A percentile compares a stretch with the other conserved stretches of the same genome.
These are phyloP conservation scores for Ceratobasidium sp. DNA, from an alignment of 1,284 basidiomycete species.

Conservation along the genomic window DNA sequence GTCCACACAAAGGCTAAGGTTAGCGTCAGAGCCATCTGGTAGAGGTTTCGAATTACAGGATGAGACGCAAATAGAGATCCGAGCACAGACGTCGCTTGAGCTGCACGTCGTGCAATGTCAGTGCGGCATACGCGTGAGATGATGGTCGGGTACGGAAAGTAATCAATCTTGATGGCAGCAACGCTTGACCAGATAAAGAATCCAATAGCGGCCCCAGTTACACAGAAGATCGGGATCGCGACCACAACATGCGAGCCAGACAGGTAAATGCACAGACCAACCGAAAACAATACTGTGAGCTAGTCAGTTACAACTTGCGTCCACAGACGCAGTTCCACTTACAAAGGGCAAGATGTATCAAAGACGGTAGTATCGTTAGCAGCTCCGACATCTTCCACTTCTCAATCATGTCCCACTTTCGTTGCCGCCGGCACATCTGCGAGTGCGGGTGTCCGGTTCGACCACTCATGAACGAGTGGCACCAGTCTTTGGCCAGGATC, in stretches of 20 bases:
- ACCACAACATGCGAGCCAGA: background rate
- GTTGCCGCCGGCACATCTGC: background rate
- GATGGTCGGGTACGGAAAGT: no score
- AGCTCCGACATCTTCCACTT: slow-evolving; percentile 3
- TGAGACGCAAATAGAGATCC: no score
- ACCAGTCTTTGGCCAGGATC: slow-evolving; percentile 21
- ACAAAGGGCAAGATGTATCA: slow-evolving; percentile 12
- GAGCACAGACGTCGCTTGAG: no score
- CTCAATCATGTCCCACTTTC: slow-evolving; percentile 2
- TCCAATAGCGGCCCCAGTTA: background rate
- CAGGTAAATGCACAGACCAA: background rate
- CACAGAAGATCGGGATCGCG: background rate
- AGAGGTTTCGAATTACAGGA: no score
- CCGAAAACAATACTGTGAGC: background rate
- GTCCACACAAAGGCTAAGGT: no score
- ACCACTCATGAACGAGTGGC: slow-evolving; percentile 1
- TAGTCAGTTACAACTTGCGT: no score
- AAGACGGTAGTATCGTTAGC: background rate
- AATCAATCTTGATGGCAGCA: no score
- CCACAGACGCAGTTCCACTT: background rate
- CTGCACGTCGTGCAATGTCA: no score
- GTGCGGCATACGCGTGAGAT: no score
- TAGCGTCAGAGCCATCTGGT: no score
- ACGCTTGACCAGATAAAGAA: no score
- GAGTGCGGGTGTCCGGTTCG: background rate